Percentiles rank a stretch among this genome's conserved stretches.
Conservation (phyloP, 805 yeast species). For the Lachancea nothofagi region DNA sequence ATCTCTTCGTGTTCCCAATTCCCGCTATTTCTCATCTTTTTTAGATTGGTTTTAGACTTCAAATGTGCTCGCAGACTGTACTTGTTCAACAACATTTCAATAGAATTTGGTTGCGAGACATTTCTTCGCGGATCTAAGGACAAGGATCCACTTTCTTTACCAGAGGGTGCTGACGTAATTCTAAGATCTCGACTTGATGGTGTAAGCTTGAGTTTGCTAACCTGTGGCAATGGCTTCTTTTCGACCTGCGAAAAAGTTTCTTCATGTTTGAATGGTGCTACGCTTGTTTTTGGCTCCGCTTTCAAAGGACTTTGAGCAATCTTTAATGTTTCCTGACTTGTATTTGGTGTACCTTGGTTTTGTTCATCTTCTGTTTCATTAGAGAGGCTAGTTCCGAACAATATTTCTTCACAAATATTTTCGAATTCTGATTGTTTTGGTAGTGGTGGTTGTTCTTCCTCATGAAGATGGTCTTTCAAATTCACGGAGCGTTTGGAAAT, state of each 20-base stretch:
- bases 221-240: background rate
- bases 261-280: conserved; percentile 25
- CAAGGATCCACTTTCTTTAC: background rate
- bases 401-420: conserved; percentile 27
- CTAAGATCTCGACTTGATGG: conserved; percentile 10
- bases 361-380: conserved; percentile 24
- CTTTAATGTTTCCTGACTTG: background rate
- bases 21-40: conserved; percentile 11
- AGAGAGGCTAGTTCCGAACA: conserved; percentile 27
- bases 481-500: conserved; percentile 34
- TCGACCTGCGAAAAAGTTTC: conserved; percentile 14
- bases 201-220: conserved; percentile 1
- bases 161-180: conserved; percentile 15
- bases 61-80: conserved; percentile 7
- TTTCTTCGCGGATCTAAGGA: conserved; percentile 32
- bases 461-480: conserved; percentile 27
- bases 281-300: background rate
- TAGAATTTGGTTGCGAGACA: conserved; percentile 25
- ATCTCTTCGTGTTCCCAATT: conserved; percentile 12
- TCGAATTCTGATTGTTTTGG: conserved; percentile 23
- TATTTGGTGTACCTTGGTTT: background rate
- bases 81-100: conserved; percentile 17
- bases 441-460: conserved; percentile 18
- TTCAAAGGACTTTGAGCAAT: background rate
- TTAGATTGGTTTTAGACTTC: conserved; percentile 10